Evolutionary conservation across 176 grass and related monocot genomes (phyloP).

Genomic region (Hordeum marinum): DNA sequence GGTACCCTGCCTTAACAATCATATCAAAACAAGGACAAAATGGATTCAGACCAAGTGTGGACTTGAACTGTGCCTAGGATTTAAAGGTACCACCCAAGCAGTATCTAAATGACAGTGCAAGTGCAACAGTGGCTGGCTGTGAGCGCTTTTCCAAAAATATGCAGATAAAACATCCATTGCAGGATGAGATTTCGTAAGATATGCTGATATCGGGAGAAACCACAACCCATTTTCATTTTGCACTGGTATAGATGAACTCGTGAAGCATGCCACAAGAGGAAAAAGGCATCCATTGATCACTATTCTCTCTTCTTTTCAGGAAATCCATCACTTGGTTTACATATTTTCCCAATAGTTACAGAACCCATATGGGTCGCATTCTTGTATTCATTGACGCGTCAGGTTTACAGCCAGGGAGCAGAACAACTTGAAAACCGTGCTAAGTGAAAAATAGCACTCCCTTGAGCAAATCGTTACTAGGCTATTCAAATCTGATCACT

Average conservation of each 20-base stretch:
- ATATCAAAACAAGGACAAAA: not conserved
- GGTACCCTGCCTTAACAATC: not conserved
- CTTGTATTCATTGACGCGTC: not conserved
- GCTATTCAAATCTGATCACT: not conserved
- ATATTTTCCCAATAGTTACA: not conserved
- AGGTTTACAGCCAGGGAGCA: not conserved
- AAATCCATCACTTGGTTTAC: not conserved
- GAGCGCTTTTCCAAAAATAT: not conserved
- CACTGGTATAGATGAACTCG: slow-evolving; percentile 3
- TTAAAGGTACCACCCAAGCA: not conserved
- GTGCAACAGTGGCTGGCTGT: not conserved
- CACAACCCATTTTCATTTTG: not conserved
- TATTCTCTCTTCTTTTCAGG: not conserved
- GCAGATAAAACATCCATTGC: not conserved
- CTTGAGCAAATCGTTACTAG: not conserved
- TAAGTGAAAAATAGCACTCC: not conserved
- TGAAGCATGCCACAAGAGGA: not conserved
- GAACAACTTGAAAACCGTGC: not conserved
- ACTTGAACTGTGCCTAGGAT: not conserved
- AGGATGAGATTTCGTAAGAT: not conserved
- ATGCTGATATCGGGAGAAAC: not conserved
- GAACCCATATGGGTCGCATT: not conserved
- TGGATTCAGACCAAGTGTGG: not conserved
- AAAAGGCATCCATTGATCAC: not conserved
- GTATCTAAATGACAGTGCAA: not conserved